Conservation (phyloP, 495 filamentous ascomycete species). For the Penicillium roqueforti region DNA sequence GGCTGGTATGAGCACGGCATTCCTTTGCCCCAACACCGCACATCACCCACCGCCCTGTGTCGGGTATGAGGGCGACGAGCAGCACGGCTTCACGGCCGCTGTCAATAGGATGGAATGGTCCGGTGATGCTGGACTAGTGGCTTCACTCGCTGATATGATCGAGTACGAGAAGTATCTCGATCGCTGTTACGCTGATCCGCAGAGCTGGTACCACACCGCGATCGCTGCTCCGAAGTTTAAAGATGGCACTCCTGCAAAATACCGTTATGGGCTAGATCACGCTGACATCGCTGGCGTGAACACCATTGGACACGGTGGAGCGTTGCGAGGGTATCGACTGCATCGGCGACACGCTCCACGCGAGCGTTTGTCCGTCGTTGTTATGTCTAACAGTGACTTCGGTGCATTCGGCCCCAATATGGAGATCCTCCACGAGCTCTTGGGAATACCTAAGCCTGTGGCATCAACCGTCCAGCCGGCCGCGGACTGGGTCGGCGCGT, state of each 20-base stretch:
- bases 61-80: constrained; percentile 32
- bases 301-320: constrained; percentile 30
- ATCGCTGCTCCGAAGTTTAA: constrained; percentile 15
- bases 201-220: constrained; percentile 25
- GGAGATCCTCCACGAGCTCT: constrained; percentile 16
- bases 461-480: not conserved
- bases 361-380: constrained; percentile 27
- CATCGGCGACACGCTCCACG: constrained; percentile 25
- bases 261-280: constrained; percentile 26
- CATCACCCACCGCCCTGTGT: constrained; percentile 27
- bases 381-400: constrained; percentile 28
- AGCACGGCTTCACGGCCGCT: constrained; percentile 17
- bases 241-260: constrained; percentile 22
- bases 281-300: constrained; percentile 11
- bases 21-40: constrained; percentile 25
- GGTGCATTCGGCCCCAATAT: constrained; percentile 13
- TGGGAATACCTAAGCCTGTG: constrained; percentile 11
- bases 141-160: constrained; percentile 35
- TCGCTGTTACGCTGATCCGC: constrained; percentile 13
- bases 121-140: constrained; percentile 34
- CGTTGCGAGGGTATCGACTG: constrained; percentile 32
- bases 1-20: constrained; percentile 31
- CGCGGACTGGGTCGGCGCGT: constrained; percentile 22
- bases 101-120: constrained; percentile 34
- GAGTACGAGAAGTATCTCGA: constrained; percentile 32